phyloP scores from a whole-genome alignment of 2,329 filamentous ascomycete species.

The Ophidiomyces ophidiicola region DNA sequence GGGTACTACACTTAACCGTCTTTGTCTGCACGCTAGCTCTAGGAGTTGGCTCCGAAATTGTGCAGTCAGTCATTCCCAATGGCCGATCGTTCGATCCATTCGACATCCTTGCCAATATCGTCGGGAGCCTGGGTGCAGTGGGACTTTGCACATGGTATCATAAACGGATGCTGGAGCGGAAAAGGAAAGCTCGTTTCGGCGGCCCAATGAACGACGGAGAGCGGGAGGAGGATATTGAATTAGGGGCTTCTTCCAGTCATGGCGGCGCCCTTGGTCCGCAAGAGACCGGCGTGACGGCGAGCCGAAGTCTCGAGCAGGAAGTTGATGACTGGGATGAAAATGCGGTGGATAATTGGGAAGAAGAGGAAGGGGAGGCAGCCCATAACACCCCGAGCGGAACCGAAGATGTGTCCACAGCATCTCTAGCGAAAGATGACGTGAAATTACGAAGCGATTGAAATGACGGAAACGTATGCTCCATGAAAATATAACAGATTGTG shows the following conservation, averaged over 20 bases:
- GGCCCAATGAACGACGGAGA: slow-evolving; percentile 45
- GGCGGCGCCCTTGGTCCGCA: slow-evolving; percentile 37
- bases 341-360: slow-evolving; percentile 51
- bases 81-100: slow-evolving; percentile 61
- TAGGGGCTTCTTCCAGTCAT: slow-evolving; percentile 9
- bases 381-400: slow-evolving; percentile 16
- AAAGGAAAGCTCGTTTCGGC: slow-evolving; percentile 58
- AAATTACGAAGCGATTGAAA: slow-evolving; percentile 27
- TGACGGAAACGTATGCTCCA: neutral
- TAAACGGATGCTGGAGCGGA: slow-evolving; percentile 84
- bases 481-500: neutral
- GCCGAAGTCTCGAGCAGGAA: slow-evolving; percentile 57
- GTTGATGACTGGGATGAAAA: slow-evolving; percentile 95
- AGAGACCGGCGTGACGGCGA: slow-evolving; percentile 50
- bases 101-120: slow-evolving; percentile 77
- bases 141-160: slow-evolving; percentile 83
- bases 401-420: slow-evolving; percentile 18
- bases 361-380: slow-evolving; percentile 22
- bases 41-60: slow-evolving; percentile 46
- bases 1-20: slow-evolving; percentile 71
- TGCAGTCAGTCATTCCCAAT: slow-evolving; percentile 55
- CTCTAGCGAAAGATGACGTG: slow-evolving; percentile 17
- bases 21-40: slow-evolving; percentile 59
- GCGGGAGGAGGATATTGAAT: slow-evolving; percentile 27
- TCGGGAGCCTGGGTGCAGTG: slow-evolving; percentile 61